Base-by-base conservation (phyloP, 345 rosid genomes). In the Salix brachista region DNA sequence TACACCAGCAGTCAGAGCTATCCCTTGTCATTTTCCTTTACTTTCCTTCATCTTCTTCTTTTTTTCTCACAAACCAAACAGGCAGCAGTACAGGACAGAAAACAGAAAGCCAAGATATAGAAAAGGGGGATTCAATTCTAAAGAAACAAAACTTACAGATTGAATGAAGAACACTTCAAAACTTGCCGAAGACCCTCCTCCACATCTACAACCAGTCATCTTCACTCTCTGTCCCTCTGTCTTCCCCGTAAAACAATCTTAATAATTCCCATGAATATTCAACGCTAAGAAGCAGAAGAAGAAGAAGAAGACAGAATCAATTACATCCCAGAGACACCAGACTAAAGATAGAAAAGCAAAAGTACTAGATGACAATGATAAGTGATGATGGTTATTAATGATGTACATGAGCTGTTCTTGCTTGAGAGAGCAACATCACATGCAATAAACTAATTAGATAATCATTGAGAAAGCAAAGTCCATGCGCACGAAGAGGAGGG, bases 391-490 rank as follows among this genome's bases (percentile, higher is more conserved):
- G 46, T 70, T 18, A 58, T n/a, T 26, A 30, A 78, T 76, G 81
- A 71, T 44, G 78, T 61, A 54, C 12, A 74, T 83, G 90, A 84
- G 87, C 85, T 83, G 88, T 77, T 67, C 60, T 85, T 86, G 83
- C 89, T 85, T 84, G 70, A 66, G 79, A 76, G 30, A 60, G 77
- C 91, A 81, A 36, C 69, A 39, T 83, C 89, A 83, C 89, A 86
- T 83, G 87, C 84, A 72, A 58, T 32, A 60, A 65, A 70, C 54
- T 30, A 75, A 3, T 46, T 65, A 28, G 65, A 77, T 65, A 72
- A 82, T 85, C 65, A 72, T 75, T 67, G 16, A 69, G 8, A 75
- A 58, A 30, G 74, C 58, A 39, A 69, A 56, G 54, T 7, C 58
- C 52, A 69, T 69, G 48, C 60, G 85, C 79, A 76, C 12, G 82